Percentiles rank a stretch among this genome's conserved stretches.
phyloP scores from a whole-genome alignment of 2,329 filamentous ascomycete genomes.

The Sarocladium oryzae region DNA sequence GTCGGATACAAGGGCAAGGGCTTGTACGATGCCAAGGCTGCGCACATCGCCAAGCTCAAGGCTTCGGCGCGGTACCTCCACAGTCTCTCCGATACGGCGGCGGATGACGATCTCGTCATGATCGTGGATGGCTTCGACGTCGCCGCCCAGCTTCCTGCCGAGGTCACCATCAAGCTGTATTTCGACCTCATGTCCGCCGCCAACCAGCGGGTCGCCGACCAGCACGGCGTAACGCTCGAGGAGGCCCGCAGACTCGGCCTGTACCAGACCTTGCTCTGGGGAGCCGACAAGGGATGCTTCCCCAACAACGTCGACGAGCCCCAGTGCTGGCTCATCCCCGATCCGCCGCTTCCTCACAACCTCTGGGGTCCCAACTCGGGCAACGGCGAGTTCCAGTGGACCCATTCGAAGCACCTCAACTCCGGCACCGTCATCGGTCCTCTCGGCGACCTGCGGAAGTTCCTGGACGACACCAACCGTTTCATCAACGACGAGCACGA shows the following conservation, averaged over 20 bases:
- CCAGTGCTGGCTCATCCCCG: conserved; percentile 17
- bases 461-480: conserved; percentile 15
- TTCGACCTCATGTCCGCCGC: conserved; percentile 13
- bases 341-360: conserved; percentile 14
- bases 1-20: conserved; percentile 16
- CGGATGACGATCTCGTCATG: conserved; percentile 16
- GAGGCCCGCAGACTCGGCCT: conserved; percentile 14
- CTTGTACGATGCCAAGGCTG: conserved; percentile 13
- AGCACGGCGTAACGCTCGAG: conserved; percentile 14
- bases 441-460: conserved; percentile 15
- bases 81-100: background rate
- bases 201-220: conserved; percentile 16
- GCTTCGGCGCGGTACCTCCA: conserved; percentile 15
- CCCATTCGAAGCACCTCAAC: conserved; percentile 16
- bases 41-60: conserved; percentile 17
- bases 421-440: conserved; percentile 19
- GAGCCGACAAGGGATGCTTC: conserved; percentile 17
- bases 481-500: conserved; percentile 11
- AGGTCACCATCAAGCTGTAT: conserved; percentile 17
- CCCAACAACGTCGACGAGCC: conserved; percentile 11
- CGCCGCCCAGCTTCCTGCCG: conserved; percentile 18
- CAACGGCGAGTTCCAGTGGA: conserved; percentile 11
- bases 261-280: conserved; percentile 18
- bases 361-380: conserved; percentile 15
- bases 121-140: conserved; percentile 19